Evolutionary conservation across 139 green algal genomes (phyloP), one percentile per base, ranked within the genome.

Genomic region (Micractinium conductrix): DNA sequence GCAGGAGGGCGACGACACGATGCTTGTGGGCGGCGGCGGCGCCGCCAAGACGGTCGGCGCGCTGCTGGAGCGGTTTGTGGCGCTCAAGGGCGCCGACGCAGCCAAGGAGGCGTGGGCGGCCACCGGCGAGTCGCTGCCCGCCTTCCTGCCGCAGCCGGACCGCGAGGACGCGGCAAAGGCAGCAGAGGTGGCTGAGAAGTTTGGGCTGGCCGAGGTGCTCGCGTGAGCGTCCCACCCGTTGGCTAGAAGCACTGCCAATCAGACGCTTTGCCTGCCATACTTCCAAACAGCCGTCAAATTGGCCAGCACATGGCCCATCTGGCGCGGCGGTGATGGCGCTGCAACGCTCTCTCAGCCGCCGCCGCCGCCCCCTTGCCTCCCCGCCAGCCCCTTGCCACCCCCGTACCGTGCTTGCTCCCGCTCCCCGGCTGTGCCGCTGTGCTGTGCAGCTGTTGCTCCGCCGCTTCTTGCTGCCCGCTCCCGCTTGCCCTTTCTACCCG

Each of bases 1-100:
- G 82, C 68, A 78, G 80, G 80, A 90, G 72, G 86, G 85, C 43
- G 86, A 88, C 24, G 83, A 91, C 50, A 86, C 85, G 38, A 71
- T 83, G 62, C 79, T 92, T 60, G 87, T 92, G 42, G 76, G 70
- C 16, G 83, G 87, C 63, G 88, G 87, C 43, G 74, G 40, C 38
- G 86, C 86, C 4, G 58, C 60, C 74, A 81, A 87, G 60, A 70
- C 83, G 42, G 5, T 90, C 55, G 87, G 40, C 21, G 50, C 43
- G 16, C 21, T 84, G 63, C 67, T 81, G 38, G 40, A 72, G 33
- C 73, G 55, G 78, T 60, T 91, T 74, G 81, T n/a, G 45, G 53
- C 55, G 48, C 16, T n/a, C 33, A 84, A 85, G 74, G 78, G 84
- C 26, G 73, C 33, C 2, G 84, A 88, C 45, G 84, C 76, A 37